These are phyloP conservation scores for Pythium phragmitis DNA, from an alignment of 352 stramenopile species.

Conservation along the genomic window DNA sequence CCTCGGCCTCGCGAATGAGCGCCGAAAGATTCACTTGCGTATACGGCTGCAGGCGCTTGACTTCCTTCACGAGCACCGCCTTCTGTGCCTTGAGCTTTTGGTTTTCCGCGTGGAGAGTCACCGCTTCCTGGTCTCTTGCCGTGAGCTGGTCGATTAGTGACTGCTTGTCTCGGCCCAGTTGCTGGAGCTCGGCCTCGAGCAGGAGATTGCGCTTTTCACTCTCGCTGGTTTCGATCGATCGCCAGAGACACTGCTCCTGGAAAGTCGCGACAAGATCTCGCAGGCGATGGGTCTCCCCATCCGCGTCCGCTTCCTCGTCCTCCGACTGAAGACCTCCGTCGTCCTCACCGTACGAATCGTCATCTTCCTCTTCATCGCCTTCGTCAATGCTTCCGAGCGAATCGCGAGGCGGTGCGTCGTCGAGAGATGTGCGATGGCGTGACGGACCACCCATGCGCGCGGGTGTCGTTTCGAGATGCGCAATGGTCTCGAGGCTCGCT, in stretches of 20 bases:
- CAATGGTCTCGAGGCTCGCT: constrained; percentile 62
- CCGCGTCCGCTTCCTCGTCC: constrained; percentile 5
- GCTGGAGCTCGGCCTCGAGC: constrained; percentile 24
- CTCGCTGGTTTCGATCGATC: constrained; percentile 63
- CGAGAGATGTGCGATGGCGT: neutral
- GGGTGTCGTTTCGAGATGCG: constrained; percentile 35
- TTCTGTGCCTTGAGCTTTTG: constrained; percentile 52
- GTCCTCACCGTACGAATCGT: constrained; percentile 1
- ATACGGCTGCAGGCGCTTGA: constrained; percentile 67
- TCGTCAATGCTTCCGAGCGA: neutral
- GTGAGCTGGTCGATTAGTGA: constrained; percentile 25
- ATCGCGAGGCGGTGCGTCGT: neutral
- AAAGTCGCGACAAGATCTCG: constrained; percentile 57
- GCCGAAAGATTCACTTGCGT: constrained; percentile 62
- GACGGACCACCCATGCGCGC: neutral
- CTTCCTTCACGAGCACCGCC: constrained; percentile 59
- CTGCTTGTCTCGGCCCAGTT: constrained; percentile 12
- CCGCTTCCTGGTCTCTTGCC: constrained; percentile 23
- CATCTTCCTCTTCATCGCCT: constrained; percentile 3
- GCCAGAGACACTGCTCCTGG: constrained; percentile 78
- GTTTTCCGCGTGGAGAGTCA: constrained; percentile 33
- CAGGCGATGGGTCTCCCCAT: constrained; percentile 36
- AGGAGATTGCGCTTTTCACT: constrained; percentile 42
- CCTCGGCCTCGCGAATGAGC: constrained; percentile 64
- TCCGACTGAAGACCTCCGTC: neutral